Conservation (phyloP, 2,329 filamentous ascomycete species). For the Calcarisporium arbuscula region DNA sequence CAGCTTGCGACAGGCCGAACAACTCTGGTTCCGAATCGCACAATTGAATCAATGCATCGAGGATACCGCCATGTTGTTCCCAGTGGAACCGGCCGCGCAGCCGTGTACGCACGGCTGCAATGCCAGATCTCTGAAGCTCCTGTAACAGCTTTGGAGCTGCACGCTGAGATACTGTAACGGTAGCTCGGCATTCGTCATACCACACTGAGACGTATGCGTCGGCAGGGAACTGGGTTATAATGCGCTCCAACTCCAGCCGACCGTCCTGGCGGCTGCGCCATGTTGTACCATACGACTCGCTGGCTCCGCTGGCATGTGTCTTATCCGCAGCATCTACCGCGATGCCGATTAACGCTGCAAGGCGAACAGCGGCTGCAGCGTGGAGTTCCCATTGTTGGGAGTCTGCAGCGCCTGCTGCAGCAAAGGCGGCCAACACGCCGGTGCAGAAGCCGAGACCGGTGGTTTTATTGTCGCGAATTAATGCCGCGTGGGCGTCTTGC, state of each 20-base stretch:
- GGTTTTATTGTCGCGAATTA: constrained; percentile 6
- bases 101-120: background rate
- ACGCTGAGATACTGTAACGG: constrained; percentile 22
- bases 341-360: constrained; percentile 31
- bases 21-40: constrained; percentile 15
- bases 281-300: background rate
- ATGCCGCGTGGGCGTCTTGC: background rate
- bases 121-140: constrained; percentile 4
- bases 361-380: constrained; percentile 28
- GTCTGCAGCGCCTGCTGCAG: constrained; percentile 23
- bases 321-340: constrained; percentile 29
- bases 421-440: constrained; percentile 30
- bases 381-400: constrained; percentile 22
- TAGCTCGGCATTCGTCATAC: constrained; percentile 29
- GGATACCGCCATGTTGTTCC: background rate
- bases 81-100: constrained; percentile 5
- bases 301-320: no score
- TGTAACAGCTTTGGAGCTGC: constrained; percentile 12
- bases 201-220: constrained; percentile 31
- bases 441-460: constrained; percentile 34
- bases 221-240: no score
- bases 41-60: constrained; percentile 10
- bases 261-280: no score
- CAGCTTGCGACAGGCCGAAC: constrained; percentile 27
- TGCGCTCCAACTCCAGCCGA: no score